phyloP scores from a whole-genome alignment of 208 protist species.

The Endotrypanum monterogeii region DNA sequence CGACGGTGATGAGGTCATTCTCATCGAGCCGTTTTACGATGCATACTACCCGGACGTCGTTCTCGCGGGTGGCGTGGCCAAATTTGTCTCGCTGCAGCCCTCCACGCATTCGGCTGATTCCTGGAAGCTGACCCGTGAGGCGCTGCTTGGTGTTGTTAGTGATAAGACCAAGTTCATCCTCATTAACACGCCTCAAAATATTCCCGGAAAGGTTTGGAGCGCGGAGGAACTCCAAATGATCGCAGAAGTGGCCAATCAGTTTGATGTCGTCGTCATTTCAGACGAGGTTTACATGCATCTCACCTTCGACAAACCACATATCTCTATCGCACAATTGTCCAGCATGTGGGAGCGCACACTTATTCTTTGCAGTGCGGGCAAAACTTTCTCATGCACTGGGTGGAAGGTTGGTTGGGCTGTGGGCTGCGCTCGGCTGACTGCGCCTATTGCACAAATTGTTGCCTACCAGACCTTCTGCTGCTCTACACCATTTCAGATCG shows the following conservation, averaged over 20 bases:
- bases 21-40: slow-evolving; percentile 95
- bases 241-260: slow-evolving; percentile 63
- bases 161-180: slow-evolving; percentile 84
- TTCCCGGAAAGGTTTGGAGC: slow-evolving; percentile 78
- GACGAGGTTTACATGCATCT: slow-evolving; percentile 94
- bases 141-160: slow-evolving; percentile 65
- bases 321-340: slow-evolving; percentile 71
- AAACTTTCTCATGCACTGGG: slow-evolving; percentile 93
- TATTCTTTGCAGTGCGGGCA: slow-evolving; percentile 89
- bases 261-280: slow-evolving; percentile 65
- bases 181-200: slow-evolving; percentile 95
- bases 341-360: slow-evolving; percentile 93
- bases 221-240: slow-evolving; percentile 71
- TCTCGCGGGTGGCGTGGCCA: slow-evolving; percentile 67
- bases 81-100: slow-evolving; percentile 76
- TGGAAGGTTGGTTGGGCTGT: slow-evolving; percentile 94
- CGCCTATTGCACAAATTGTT: slow-evolving; percentile 44
- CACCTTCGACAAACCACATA: slow-evolving; percentile 62
- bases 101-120: slow-evolving; percentile 37
- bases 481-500: slow-evolving; percentile 88
- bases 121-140: slow-evolving; percentile 59
- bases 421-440: slow-evolving; percentile 40
- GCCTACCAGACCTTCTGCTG: slow-evolving; percentile 89
- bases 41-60: slow-evolving; percentile 74
- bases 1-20: slow-evolving; percentile 91